Evolutionary conservation across 2,329 filamentous ascomycete genomes (phyloP).

Genomic region (Hypoxylon sp.): DNA sequence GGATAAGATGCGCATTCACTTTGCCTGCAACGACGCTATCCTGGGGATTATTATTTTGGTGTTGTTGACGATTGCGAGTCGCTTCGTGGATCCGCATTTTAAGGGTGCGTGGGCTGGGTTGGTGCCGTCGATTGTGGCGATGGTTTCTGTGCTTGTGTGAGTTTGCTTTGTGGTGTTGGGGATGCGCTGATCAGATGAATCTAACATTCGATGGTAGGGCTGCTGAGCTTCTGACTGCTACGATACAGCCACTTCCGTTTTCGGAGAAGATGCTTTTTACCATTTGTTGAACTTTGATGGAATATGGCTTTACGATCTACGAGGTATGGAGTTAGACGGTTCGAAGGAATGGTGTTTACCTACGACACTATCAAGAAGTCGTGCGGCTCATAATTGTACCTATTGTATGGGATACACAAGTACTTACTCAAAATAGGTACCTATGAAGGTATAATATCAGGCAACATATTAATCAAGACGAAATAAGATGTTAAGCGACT

Average conservation of each 20-base stretch:
- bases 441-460: too few relatives aligned
- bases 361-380: too few relatives aligned
- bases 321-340: too few relatives aligned
- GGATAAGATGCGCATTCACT: conserved; percentile 6
- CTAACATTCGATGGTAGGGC: conserved; percentile 1
- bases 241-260: conserved; percentile 9
- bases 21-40: conserved; percentile 10
- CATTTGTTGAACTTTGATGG: too few relatives aligned
- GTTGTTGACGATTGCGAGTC: conserved; percentile 4
- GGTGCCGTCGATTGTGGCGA: conserved; percentile 1
- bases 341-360: too few relatives aligned
- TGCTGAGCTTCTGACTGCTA: conserved; percentile 4
- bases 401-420: too few relatives aligned
- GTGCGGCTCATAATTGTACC: too few relatives aligned
- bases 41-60: conserved; percentile 6
- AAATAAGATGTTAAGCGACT: too few relatives aligned
- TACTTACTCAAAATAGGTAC: too few relatives aligned
- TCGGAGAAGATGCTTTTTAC: conserved; percentile 10
- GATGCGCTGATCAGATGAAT: background rate
- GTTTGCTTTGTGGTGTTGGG: too few relatives aligned
- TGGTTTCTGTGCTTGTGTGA: conserved; percentile 13
- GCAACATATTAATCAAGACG: too few relatives aligned
- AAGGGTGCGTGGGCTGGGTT: background rate
- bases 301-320: too few relatives aligned
- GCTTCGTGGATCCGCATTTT: background rate